Evolutionary conservation across 805 yeast species (phyloP).

Genomic region (Starmerella ratchasimensis): DNA sequence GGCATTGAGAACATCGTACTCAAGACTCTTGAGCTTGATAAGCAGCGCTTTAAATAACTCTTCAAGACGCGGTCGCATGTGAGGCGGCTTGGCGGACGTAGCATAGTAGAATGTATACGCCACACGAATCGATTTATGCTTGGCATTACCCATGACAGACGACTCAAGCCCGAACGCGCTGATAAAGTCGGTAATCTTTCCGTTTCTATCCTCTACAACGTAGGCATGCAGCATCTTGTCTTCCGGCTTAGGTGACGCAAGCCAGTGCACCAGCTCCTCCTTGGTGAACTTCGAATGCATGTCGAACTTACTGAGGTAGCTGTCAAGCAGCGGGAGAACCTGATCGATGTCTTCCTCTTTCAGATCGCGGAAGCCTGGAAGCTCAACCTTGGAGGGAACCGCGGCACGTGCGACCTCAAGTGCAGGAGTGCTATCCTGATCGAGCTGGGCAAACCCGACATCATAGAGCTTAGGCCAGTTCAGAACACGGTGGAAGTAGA

Average conservation of each 20-base stretch:
- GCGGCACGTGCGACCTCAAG: conserved; percentile 51
- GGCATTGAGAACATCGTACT: conserved; percentile 88
- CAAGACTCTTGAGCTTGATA: conserved; percentile 49
- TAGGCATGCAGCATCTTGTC: conserved; percentile 36
- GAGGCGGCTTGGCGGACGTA: conserved; percentile 40
- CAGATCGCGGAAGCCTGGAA: conserved; percentile 47
- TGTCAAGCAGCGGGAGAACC: conserved; percentile 43
- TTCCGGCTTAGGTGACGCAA: conserved; percentile 29
- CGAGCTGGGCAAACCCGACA: conserved; percentile 78
- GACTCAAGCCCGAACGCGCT: conserved; percentile 84
- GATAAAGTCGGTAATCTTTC: conserved; percentile 67
- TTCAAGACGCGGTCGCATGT: conserved; percentile 45
- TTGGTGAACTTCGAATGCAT: conserved; percentile 54
- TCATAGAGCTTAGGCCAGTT: conserved; percentile 83
- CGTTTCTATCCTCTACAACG: conserved; percentile 58
- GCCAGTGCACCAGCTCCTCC: conserved; percentile 70
- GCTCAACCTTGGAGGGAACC: conserved; percentile 38
- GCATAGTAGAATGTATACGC: conserved; percentile 90
- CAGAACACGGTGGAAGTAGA: conserved; percentile 87
- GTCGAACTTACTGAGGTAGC: conserved; percentile 58
- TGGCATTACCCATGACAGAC: conserved; percentile 51
- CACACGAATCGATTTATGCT: conserved; percentile 57
- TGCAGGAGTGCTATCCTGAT: conserved; percentile 51
- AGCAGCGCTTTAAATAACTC: conserved; percentile 60
- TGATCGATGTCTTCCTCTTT: conserved; percentile 46